Base-by-base conservation (phyloP, 306 rosid species). In the Dalbergia oliveri region DNA sequence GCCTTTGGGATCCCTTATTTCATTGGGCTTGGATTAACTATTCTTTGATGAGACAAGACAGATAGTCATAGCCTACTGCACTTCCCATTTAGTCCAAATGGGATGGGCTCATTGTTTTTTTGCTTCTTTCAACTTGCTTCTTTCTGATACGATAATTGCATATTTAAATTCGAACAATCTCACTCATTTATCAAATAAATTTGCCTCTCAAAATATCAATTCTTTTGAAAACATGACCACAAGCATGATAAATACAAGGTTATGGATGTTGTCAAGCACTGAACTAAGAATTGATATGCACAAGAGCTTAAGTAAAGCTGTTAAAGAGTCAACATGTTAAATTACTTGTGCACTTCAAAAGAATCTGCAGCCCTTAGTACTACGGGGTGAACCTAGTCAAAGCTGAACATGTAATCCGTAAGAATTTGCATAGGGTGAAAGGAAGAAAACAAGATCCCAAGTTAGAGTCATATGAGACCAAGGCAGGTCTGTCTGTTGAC, bases 91-190 rank as follows among this genome's bases (percentile, higher is more conserved):
- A 8, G 9, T 15, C 41, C 8, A 16, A 14, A 57, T 8, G 11
- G 12, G 41, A 53, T 34, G 19, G 66, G n/a, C 11, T 72, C 62
- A 14, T 39, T 0, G 10, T 70, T 4, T 72, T 45, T 5, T 54
- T 47, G n/a, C n/a, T n/a, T n/a, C n/a, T n/a, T n/a, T n/a, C n/a
- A 45, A 71, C 47, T 26, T 50, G 75, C 75, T 71, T 71, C 76
- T 51, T 51, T 33, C 19, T 8, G 11, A 53, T 70, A 31, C 34
- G 11, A 53, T 70, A 31, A 34, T 53, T 54, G 19, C 8, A 16
- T 35, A 53, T 51, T 70, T 31, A 72, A n/a, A 54, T 72, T 57
- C 12, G 14, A 16, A 68, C 72, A 68, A 21, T 45, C 73, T 68
- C 66, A 49, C 12, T 57, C 16, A 41, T 41, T 73, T 39, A 57